Evolutionary conservation across 495 filamentous ascomycete species (phyloP).

Genomic region (Penicillium arizonense): DNA sequence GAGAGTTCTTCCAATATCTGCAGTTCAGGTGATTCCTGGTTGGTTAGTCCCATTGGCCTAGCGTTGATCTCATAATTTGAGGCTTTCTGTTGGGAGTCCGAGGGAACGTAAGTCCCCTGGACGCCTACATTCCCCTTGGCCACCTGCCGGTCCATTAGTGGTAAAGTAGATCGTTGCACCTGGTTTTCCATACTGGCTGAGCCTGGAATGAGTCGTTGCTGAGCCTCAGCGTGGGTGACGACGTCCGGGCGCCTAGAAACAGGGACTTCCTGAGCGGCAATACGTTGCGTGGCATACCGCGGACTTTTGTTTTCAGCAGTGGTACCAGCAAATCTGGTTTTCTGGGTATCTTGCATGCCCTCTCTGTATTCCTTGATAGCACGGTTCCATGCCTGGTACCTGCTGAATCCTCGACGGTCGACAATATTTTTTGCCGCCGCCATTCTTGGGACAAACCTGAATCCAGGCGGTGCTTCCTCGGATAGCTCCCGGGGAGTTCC

Average conservation of each 20-base stretch:
- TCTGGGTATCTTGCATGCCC: slow-evolving; percentile 17
- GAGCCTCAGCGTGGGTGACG: slow-evolving; percentile 9
- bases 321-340: slow-evolving; percentile 2
- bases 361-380: slow-evolving; percentile 41
- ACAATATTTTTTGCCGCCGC: slow-evolving; percentile 27
- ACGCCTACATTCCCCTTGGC: slow-evolving; percentile 13
- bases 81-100: slow-evolving; percentile 9
- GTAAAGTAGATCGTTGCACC: slow-evolving; percentile 10
- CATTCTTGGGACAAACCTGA: slow-evolving; percentile 28
- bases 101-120: slow-evolving; percentile 9
- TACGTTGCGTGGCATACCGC: slow-evolving; percentile 20
- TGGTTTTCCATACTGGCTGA: slow-evolving; percentile 12
- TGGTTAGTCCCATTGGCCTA: slow-evolving; percentile 26
- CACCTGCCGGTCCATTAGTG: slow-evolving; percentile 5
- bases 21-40: slow-evolving; percentile 24
- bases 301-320: slow-evolving; percentile 18
- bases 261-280: slow-evolving; percentile 15
- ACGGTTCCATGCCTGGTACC: slow-evolving; percentile 49
- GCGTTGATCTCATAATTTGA: slow-evolving; percentile 7
- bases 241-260: slow-evolving; percentile 13
- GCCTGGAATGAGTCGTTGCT: slow-evolving; percentile 16
- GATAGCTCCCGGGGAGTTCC: slow-evolving; percentile 27
- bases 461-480: slow-evolving; percentile 39
- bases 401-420: slow-evolving; percentile 48
- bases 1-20: slow-evolving; percentile 18